Base-by-base conservation (phyloP, 176 grass and related monocot species). In the Carex pumila region DNA sequence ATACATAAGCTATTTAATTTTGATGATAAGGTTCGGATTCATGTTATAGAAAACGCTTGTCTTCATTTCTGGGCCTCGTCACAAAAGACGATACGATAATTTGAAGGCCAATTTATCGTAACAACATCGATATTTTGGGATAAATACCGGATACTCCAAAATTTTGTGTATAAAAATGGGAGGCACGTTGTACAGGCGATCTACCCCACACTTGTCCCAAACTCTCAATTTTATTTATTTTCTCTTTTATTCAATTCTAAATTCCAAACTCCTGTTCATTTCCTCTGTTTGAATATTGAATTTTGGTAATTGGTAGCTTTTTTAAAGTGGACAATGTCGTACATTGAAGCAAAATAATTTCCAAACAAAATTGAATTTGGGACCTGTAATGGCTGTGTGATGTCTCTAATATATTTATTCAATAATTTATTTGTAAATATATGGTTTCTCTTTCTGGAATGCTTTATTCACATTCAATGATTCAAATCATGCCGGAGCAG, bases 341-440 rank as follows among this genome's bases (percentile, higher is more conserved):
- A 52, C 79, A 37, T 82, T 82, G 57, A 82, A 82, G 15, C 14
- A 80, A 64, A 82, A 30, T 50, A 31, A 82, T 82, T 66, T 14
- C 36, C 15, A 31, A 81, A 11, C 11, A 12, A 25, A 12, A 81
- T n/a, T 73, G 56, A 39, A 43, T 17, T 53, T 75, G 17, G 15
- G 39, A 41, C 29, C 47, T 72, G 45, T 13, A 39, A 15, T 47
- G 43, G 18, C 14, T 73, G 41, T 73, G 41, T 50, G 41, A 73
- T 73, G 3, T 52, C 54, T 76, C 1, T 21, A 14, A 30, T 29
- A 54, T 75, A 25, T 53, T 50, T 49, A 72, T 47, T 72, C 7
- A 72, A 71, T 71, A 3, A 1, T 47, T 72, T 47, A 21, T 72
- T 9, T 21, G 29, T 43, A 22, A 25, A 52, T 74, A 50, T 74